These are phyloP conservation scores for Venturiaceae sp. DNA, from an alignment of 2,329 filamentous ascomycete species.

Conservation along the genomic window DNA sequence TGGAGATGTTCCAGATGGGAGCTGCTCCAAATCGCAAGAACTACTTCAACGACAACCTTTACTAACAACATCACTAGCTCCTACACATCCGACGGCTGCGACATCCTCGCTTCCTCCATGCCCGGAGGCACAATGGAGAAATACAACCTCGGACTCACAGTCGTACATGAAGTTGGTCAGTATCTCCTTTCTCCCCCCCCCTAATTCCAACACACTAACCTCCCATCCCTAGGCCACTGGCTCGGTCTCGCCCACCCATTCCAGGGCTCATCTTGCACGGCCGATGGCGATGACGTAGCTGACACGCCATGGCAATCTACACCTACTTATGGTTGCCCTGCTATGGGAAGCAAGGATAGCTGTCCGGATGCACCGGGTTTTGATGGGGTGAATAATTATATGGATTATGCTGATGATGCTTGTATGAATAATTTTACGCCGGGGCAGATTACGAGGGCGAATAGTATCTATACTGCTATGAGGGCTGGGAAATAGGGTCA, in stretches of 20 bases:
- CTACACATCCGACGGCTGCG: slow-evolving; percentile 49
- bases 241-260: slow-evolving; percentile 37
- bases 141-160: slow-evolving; percentile 37
- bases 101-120: slow-evolving; percentile 40
- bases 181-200: not conserved
- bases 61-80: no score
- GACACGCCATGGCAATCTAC: slow-evolving; percentile 32
- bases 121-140: slow-evolving; percentile 34
- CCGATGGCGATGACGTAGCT: slow-evolving; percentile 33
- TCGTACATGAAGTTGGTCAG: slow-evolving; percentile 31
- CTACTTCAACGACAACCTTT: no score
- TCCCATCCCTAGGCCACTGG: slow-evolving; percentile 30
- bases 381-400: slow-evolving; percentile 6
- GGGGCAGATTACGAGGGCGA: slow-evolving; percentile 6
- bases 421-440: slow-evolving; percentile 6
- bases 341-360: slow-evolving; percentile 35
- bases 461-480: not conserved
- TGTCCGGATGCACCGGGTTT: slow-evolving; percentile 28
- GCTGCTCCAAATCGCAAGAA: no score
- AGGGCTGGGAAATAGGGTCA: slow-evolving; percentile 3
- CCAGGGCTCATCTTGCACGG: slow-evolving; percentile 33
- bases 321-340: slow-evolving; percentile 47
- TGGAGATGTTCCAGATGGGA: no score
- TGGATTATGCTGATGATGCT: slow-evolving; percentile 8
- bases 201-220: not conserved